These are phyloP conservation scores for Mycogone perniciosa DNA, from an alignment of 2,329 filamentous ascomycete species.

Conservation along the genomic window DNA sequence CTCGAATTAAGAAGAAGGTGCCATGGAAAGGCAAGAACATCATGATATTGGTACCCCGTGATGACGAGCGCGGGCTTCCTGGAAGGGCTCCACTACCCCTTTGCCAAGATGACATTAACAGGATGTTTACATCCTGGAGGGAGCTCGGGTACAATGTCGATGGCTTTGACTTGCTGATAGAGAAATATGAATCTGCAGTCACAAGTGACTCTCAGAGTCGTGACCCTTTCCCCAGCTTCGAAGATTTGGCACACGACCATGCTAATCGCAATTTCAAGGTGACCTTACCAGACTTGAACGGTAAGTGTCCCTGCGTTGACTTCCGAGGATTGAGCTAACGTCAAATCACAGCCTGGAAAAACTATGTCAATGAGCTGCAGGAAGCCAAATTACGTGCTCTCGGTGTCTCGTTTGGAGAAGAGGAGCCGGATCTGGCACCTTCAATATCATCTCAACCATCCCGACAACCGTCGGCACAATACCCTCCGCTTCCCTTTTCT, in stretches of 20 bases:
- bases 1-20: constrained; percentile 63
- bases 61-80: constrained; percentile 57
- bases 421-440: constrained; percentile 56
- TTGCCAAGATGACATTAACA: constrained; percentile 46
- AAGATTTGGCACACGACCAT: constrained; percentile 53
- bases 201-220: constrained; percentile 56
- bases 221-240: constrained; percentile 58
- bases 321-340: neutral
- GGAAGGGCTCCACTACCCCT: constrained; percentile 50
- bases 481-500: constrained; percentile 72
- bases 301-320: constrained; percentile 27
- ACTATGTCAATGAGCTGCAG: constrained; percentile 74
- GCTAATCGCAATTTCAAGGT: constrained; percentile 51
- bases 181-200: constrained; percentile 31
- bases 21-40: constrained; percentile 72
- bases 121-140: constrained; percentile 61
- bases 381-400: constrained; percentile 91
- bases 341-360: constrained; percentile 51
- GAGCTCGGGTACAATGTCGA: constrained; percentile 61
- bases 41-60: constrained; percentile 60
- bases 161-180: constrained; percentile 61
- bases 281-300: constrained; percentile 62
- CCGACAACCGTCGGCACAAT: constrained; percentile 65
- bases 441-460: constrained; percentile 65
- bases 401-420: constrained; percentile 74